These are phyloP conservation scores for Pichia sp. DNA, from an alignment of 1,139 yeast species.

Conservation along the genomic window DNA sequence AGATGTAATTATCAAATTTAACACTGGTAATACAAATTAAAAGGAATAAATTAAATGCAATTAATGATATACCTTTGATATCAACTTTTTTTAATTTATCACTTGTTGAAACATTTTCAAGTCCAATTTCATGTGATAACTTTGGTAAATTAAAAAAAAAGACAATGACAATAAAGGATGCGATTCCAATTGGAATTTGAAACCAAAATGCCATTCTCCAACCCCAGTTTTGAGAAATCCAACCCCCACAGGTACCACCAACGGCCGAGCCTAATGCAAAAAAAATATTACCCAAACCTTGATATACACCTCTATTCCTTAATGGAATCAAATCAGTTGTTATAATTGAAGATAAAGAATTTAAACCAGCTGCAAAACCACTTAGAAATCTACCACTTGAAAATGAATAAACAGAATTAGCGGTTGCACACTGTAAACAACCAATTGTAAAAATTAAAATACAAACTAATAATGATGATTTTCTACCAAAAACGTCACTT, in stretches of 20 bases:
- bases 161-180: conserved; percentile 38
- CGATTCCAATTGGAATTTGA: conserved; percentile 59
- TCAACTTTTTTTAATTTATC: conserved; percentile 57
- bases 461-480: conserved; percentile 43
- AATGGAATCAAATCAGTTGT: conserved; percentile 53
- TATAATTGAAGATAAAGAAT: conserved; percentile 48
- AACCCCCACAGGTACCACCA: conserved; percentile 69
- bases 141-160: conserved; percentile 33
- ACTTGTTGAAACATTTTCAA: conserved; percentile 25
- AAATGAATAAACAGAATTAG: conserved; percentile 36
- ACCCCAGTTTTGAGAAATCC: conserved; percentile 62
- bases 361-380: conserved; percentile 62
- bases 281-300: conserved; percentile 56
- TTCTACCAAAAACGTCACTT: conserved; percentile 82
- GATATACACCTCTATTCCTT: conserved; percentile 52
- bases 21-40: conserved; percentile 52
- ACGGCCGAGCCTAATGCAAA: conserved; percentile 66
- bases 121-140: conserved; percentile 27
- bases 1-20: conserved; percentile 43
- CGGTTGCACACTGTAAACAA: conserved; percentile 46
- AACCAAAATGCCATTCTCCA: conserved; percentile 67
- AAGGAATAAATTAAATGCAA: conserved; percentile 43
- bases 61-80: conserved; percentile 62
- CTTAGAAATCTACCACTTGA: conserved; percentile 56
- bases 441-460: conserved; percentile 47